Percentiles rank a stretch among this genome's conserved stretches.
phyloP scores from a whole-genome alignment of 1,284 basidiomycete species.

The Tremellales sp. region DNA sequence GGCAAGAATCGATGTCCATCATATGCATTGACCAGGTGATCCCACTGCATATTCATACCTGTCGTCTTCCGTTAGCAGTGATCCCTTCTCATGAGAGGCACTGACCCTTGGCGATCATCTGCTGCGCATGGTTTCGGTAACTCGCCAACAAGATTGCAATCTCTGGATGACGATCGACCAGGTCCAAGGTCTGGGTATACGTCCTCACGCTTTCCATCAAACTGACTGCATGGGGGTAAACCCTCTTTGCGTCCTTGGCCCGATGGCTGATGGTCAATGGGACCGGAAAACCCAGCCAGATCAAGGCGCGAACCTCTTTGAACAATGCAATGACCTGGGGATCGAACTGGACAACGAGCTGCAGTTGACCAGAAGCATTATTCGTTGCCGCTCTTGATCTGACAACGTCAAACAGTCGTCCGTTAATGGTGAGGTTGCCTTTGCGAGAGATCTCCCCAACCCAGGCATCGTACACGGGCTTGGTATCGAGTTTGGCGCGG shows the following conservation, averaged over 20 bases:
- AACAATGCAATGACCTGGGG: conserved; percentile 96
- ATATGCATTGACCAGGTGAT: conserved; percentile 90
- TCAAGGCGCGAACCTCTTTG: conserved; percentile 93
- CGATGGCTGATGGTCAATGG: conserved; percentile 92
- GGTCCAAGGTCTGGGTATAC: conserved; percentile 87
- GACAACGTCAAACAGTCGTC: conserved; percentile 94
- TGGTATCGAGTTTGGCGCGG: conserved; percentile 91
- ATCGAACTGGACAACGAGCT: conserved; percentile 94
- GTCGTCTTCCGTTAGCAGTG: neutral
- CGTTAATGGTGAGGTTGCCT: conserved; percentile 73
- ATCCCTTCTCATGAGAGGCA: too few species aligned
- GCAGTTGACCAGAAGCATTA: conserved; percentile 64
- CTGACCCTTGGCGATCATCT: conserved; percentile 79
- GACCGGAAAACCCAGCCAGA: conserved; percentile 94
- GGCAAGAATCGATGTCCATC: conserved; percentile 71
- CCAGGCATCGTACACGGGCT: conserved; percentile 94
- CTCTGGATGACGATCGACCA: conserved; percentile 81
- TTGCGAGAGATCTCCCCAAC: conserved; percentile 88
- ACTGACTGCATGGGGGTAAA: conserved; percentile 96
- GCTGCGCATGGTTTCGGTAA: conserved; percentile 82
- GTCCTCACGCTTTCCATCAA: conserved; percentile 97
- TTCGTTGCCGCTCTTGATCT: conserved; percentile 57
- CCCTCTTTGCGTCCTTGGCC: conserved; percentile 96
- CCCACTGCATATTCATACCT: conserved; percentile 84
- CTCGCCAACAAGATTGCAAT: conserved; percentile 91